Evolutionary conservation across 352 stramenopile species (phyloP).

Genomic region (Globisporangium parvum): DNA sequence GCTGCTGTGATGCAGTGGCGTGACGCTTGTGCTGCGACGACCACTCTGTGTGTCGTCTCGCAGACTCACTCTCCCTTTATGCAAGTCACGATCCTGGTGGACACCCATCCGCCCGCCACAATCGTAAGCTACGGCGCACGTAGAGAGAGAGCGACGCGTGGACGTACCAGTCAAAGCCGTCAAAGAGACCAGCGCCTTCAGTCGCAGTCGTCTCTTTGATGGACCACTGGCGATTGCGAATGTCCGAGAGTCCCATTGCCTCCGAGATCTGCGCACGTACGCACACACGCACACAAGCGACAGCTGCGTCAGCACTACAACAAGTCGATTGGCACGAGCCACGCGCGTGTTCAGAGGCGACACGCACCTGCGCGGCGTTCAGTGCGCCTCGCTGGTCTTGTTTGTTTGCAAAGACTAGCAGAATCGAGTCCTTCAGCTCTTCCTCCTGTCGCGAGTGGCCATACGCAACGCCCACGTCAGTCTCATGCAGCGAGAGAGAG

Average conservation of each 20-base stretch:
- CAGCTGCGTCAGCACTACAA: not conserved
- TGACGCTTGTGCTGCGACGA: too few relatives aligned
- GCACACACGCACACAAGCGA: not conserved
- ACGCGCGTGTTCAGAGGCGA: not conserved
- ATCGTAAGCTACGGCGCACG: not conserved
- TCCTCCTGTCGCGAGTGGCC: slow-evolving; percentile 84
- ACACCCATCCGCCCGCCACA: not conserved
- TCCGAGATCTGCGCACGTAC: slow-evolving; percentile 90
- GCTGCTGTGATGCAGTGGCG: too few relatives aligned
- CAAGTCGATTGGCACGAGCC: not conserved
- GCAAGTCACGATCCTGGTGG: slow-evolving; percentile 81
- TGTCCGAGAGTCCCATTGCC: slow-evolving; percentile 95
- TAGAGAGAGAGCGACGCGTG: too few relatives aligned
- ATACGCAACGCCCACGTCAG: not conserved
- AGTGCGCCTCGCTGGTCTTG: slow-evolving; percentile 97
- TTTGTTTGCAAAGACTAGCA: slow-evolving; percentile 99
- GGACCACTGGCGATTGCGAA: slow-evolving; percentile 98
- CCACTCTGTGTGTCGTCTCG: not conserved
- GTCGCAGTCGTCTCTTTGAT: slow-evolving; percentile 99
- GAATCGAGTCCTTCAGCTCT: slow-evolving; percentile 97
- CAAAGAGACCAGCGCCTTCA: slow-evolving; percentile 97
- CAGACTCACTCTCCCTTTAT: slow-evolving; percentile 80
- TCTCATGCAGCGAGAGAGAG: not conserved
- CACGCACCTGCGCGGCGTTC: slow-evolving; percentile 74
- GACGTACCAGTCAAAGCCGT: slow-evolving; percentile 98